phyloP scores from a whole-genome alignment of 257 asterid species.

The Solanum microdontum region DNA sequence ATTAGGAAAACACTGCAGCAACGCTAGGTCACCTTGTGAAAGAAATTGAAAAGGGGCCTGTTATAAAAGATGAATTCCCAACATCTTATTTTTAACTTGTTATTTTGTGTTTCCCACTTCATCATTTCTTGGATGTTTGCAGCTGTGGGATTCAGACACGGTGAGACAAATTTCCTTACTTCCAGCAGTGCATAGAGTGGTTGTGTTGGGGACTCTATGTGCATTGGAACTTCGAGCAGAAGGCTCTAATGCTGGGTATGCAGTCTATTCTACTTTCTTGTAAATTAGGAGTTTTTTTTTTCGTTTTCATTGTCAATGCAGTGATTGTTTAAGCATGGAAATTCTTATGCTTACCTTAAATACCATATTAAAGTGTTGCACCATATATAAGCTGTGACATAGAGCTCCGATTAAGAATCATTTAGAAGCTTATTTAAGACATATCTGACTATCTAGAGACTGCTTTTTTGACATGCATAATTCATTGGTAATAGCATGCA shows the following conservation, averaged over 20 bases:
- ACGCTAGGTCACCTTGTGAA: not conserved
- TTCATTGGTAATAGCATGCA: not conserved
- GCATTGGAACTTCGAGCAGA: conserved; percentile 82
- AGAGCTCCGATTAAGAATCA: not conserved
- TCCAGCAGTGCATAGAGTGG: conserved; percentile 66
- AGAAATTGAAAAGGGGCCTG: not conserved
- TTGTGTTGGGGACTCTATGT: conserved; percentile 76
- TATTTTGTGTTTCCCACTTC: not conserved
- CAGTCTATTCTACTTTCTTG: not conserved
- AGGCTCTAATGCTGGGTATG: conserved; percentile 75
- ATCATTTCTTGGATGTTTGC: conserved; percentile 9
- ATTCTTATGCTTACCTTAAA: not conserved
- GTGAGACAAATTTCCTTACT: conserved; percentile 55
- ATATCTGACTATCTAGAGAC: not conserved
- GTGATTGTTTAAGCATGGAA: not conserved
- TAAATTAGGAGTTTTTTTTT: not conserved
- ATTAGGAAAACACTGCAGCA: not conserved
- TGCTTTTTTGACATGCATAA: not conserved
- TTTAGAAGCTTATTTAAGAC: not conserved
- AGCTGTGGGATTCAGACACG: conserved; percentile 67
- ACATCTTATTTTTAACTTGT: not conserved
- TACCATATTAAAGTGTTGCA: not conserved
- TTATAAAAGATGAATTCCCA: not conserved
- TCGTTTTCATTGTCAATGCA: not conserved
- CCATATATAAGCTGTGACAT: not conserved